Base-by-base conservation (phyloP, 2,329 filamentous ascomycete genomes). In the Remersonia thermophila region DNA sequence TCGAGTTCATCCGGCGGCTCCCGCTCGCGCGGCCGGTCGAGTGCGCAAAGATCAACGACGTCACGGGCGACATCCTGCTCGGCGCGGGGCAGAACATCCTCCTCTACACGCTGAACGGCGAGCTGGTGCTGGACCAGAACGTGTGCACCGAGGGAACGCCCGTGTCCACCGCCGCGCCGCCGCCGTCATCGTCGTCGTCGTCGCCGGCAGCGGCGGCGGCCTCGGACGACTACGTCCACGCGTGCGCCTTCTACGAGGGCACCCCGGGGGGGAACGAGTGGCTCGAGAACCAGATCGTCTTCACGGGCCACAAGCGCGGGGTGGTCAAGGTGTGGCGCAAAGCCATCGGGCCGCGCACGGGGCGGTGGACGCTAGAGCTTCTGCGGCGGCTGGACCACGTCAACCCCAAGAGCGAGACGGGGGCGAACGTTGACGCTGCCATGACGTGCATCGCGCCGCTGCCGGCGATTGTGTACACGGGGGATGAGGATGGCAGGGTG, bases 231-330 rank as follows among this genome's bases (percentile, higher is more conserved):
- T 77, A 71, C 25, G 77, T 95, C 2, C 69, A 83, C 33, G 77
- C 80, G 1, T 91, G 86, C 45, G 83, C 87, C 3, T 94, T 94
- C 56, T 96, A 96, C 59, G 87, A 96, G 55, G 89, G 89, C 0
- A 72, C 77, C 3, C 0, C 35, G n/a, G 37, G 35, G 16, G 81
- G 80, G 2, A 91, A 86, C 48, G 91, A 96, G 59, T 96, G 87
- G 84, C 67, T 94, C 3, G 84, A 93, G 58, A 79, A 80, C 37
- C 79, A 80, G 42, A 66, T 98, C 30, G 64, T 96, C 27, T 87
- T 98, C 45, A 96, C 89, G 0, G 91, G 91, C 0, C 91, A 96
- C 54, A 69, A 74, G 44, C 68, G 78, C 35, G 91, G 91, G 0
- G 69, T 86, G 11, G 87, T 93, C 25, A 93, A 93, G 50, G 76